phyloP scores from a whole-genome alignment of 768 basidiomycete species.

The Vararia minispora region DNA sequence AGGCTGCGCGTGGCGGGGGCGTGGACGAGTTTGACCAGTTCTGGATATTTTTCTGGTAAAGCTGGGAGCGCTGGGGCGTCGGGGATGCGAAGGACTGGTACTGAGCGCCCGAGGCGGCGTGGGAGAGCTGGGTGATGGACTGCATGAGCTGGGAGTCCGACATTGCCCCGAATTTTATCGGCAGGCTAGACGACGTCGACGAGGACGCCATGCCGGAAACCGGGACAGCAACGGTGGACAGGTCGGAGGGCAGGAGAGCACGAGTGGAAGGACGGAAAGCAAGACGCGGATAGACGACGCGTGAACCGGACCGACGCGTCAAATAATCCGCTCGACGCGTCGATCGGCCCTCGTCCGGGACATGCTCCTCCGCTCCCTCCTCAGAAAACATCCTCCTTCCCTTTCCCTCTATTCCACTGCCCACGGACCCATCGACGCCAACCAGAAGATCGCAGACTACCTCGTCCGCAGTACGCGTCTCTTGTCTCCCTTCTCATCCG shows the following conservation, averaged over 20 bases:
- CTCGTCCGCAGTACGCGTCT: no score
- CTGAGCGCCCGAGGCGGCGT: conserved; percentile 23
- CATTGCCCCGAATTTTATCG: conserved; percentile 30
- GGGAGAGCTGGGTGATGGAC: conserved; percentile 42
- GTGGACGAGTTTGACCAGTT: conserved; percentile 56
- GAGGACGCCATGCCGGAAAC: conserved; percentile 17
- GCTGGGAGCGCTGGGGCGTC: conserved; percentile 18
- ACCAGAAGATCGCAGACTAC: no score
- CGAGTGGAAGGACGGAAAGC: no score
- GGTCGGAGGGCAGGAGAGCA: no score
- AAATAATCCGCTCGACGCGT: no score
- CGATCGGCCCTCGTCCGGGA: no score
- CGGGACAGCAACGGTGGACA: conserved; percentile 19
- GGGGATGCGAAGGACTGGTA: conserved; percentile 24
- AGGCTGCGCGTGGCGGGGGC: conserved; percentile 39
- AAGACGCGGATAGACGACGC: no score
- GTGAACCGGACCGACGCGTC: no score
- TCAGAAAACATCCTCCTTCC: no score
- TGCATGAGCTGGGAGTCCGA: conserved; percentile 55
- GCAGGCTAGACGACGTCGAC: conserved; percentile 22
- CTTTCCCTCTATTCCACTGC: no score
- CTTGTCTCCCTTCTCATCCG: background rate
- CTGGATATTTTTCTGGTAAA: conserved; percentile 58
- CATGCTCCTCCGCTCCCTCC: no score
- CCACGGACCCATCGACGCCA: no score